Evolutionary conservation across 176 grass and related monocot species (phyloP).

Genomic region (Saccharum officinarum): DNA sequence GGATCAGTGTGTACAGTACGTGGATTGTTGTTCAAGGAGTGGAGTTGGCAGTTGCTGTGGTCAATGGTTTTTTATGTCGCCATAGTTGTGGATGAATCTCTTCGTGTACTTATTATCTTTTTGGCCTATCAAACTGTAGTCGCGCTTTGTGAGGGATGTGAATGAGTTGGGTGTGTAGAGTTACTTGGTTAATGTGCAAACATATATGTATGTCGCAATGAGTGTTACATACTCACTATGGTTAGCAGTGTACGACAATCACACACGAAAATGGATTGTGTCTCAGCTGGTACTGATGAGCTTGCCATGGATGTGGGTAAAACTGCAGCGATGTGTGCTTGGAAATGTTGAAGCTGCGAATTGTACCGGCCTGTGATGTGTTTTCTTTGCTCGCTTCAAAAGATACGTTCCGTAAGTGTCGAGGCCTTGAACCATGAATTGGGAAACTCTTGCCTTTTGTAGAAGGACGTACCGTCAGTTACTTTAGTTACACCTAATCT

Average conservation of each 20-base stretch:
- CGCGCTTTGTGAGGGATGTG: not conserved
- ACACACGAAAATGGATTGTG: not conserved
- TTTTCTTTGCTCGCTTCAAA: not conserved
- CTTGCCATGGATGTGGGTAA: not conserved
- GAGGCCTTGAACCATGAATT: not conserved
- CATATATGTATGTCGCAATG: not conserved
- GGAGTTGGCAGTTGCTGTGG: not conserved
- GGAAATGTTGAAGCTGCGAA: not conserved
- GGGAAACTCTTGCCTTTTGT: not conserved
- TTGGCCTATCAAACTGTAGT: not conserved
- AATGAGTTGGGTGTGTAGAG: not conserved
- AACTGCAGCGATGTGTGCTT: not conserved
- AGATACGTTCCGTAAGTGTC: too few species aligned
- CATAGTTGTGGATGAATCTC: slow-evolving; percentile 7
- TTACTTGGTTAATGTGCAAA: not conserved
- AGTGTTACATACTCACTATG: too few species aligned
- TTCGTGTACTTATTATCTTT: not conserved
- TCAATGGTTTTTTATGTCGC: not conserved
- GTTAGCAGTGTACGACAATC: not conserved
- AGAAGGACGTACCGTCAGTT: not conserved
- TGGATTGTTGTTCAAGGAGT: slow-evolving; percentile 7
- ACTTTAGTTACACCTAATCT: too few species aligned
- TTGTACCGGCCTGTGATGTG: not conserved
- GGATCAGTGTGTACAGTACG: slow-evolving; percentile 37
- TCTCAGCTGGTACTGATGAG: not conserved